Evolutionary conservation across 1,284 basidiomycete species (phyloP).

Genomic region (Amylostereum chailletii): DNA sequence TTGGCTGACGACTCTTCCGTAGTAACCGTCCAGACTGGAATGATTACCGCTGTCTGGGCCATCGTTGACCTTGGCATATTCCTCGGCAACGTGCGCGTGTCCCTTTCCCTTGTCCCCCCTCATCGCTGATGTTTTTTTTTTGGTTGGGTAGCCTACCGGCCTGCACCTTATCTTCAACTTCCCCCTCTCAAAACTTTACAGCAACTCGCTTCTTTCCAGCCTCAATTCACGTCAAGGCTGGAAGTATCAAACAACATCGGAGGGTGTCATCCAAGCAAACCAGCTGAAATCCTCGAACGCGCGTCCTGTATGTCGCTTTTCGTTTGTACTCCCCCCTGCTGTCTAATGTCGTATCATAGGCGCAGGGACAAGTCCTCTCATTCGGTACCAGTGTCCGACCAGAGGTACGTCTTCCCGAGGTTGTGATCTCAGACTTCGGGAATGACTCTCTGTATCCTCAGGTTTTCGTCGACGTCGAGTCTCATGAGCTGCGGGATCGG

Average conservation of each 20-base stretch:
- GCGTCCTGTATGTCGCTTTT: neutral
- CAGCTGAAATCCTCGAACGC: neutral
- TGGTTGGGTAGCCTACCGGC: constrained; percentile 5
- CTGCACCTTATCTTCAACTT: constrained; percentile 24
- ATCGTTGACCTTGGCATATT: constrained; percentile 22
- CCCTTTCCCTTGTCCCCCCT: neutral
- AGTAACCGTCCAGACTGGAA: constrained; percentile 30
- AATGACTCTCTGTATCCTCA: neutral
- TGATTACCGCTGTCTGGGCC: constrained; percentile 26
- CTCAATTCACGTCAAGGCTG: constrained; percentile 21
- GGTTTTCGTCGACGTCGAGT: constrained; percentile 17
- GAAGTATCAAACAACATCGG: neutral
- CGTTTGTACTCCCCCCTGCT: too few relatives aligned
- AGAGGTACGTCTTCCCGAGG: neutral
- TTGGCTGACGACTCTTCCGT: neutral
- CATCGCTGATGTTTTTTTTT: neutral
- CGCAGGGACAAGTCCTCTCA: neutral
- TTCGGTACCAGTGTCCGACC: neutral
- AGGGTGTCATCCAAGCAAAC: neutral
- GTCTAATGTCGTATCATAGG: too few relatives aligned
- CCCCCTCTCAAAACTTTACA: constrained; percentile 26
- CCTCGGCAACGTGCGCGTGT: constrained; percentile 18
- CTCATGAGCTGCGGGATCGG: constrained; percentile 13
- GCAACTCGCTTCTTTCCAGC: constrained; percentile 25
- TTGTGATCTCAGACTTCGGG: neutral